Conservation (phyloP, 768 basidiomycete species). For the Rhodocollybia butyracea region DNA sequence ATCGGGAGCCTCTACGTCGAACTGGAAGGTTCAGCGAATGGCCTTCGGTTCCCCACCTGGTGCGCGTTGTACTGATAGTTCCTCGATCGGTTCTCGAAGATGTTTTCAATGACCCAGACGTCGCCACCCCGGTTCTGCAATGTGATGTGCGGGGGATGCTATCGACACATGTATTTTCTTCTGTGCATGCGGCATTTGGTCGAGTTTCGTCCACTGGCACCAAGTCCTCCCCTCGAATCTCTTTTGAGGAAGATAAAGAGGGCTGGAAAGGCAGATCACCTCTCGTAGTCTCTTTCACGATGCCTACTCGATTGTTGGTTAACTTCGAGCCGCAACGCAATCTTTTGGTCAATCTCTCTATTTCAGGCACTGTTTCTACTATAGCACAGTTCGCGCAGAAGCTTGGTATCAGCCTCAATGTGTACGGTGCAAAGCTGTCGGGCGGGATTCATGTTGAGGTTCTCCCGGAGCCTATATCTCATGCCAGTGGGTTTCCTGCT, state of each 20-base stretch:
- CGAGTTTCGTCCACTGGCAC: conserved; percentile 15
- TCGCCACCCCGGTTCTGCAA: conserved; percentile 32
- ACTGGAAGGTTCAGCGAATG: conserved; percentile 24
- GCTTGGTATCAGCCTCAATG: conserved; percentile 22
- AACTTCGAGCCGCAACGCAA: conserved; percentile 11
- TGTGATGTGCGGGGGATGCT: conserved; percentile 25
- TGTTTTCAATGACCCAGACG: conserved; percentile 11
- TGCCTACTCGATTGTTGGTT: conserved; percentile 24
- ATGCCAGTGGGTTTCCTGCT: too few species aligned
- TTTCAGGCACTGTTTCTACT: conserved; percentile 19
- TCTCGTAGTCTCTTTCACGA: conserved; percentile 22
- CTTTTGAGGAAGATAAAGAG: conserved; percentile 19
- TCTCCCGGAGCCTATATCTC: background rate
- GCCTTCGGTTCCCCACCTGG: conserved; percentile 27
- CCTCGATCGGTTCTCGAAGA: conserved; percentile 26
- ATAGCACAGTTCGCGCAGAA: conserved; percentile 12
- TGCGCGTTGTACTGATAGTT: conserved; percentile 31
- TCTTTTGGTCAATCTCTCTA: conserved; percentile 16
- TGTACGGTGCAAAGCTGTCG: conserved; percentile 25
- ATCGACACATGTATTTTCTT: conserved; percentile 30
- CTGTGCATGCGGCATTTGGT: conserved; percentile 23
- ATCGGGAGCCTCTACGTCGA: conserved; percentile 11
- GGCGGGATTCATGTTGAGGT: conserved; percentile 23
- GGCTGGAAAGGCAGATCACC: conserved; percentile 23
- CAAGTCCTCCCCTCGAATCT: conserved; percentile 11